Base-by-base conservation (phyloP, 768 basidiomycete species). In the Termitomyces sp. region DNA sequence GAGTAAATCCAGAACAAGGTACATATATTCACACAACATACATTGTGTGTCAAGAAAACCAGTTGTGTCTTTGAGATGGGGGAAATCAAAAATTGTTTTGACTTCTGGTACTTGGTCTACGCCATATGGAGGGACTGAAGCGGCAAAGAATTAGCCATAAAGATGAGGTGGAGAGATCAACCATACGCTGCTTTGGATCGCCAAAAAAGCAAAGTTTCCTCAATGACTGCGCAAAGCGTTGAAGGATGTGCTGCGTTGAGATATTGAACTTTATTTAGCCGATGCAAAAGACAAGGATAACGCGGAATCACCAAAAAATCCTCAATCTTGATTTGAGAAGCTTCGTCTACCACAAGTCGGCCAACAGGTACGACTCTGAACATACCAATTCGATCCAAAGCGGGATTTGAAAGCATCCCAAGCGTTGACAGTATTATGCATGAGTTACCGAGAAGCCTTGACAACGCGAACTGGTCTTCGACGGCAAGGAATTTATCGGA, bases 291-390 rank as follows among this genome's bases (percentile, higher is more conserved):
- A 33, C 30, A 9, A 46, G 3, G 33, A 47, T 2, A 16, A 11
- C 41, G 9, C 2, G 22, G 11, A 33, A 24, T 22, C 18, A 81
- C 81, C 73, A 83, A 64, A 58, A 78, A 82, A 30, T 81, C 79
- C 31, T 76, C 77, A 4, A 74, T 66, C 27, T 77, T 75, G 22
- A 83, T 81, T 54, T 81, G 80, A 8, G 80, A 81, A 2, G 80
- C 82, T 66, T 84, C 82, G 57, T 84, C 82, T n/a, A 84, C 70
- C n/a, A 84, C 72, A 2, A 84, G 72, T n/a, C 72, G 68, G 31
- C 72, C 73, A 22, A 81, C 67, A 1, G 80, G 80, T 1, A 80
- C 66, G 4, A 76, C 33, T 0, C 66, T 46, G 62, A 76, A 78
- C 7, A 77, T 55, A 2, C 71, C 68, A 15, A 71, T 70, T 0